Percentiles rank a stretch among this genome's conserved stretches.
These are phyloP conservation scores for Fusarium illudens DNA, from an alignment of 2,329 filamentous ascomycete genomes.

Conservation along the genomic window DNA sequence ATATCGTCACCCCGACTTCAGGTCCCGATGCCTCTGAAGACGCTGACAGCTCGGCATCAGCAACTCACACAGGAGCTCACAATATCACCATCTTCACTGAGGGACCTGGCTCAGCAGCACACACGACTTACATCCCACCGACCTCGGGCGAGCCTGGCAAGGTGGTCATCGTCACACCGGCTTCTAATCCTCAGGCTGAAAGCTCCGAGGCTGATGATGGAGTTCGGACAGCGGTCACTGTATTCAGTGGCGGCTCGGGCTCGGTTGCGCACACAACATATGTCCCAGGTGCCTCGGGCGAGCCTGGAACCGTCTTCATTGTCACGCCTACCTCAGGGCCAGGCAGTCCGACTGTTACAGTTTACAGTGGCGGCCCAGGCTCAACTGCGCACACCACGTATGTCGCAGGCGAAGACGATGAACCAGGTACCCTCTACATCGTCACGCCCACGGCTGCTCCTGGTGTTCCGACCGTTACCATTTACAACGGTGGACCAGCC, in stretches of 20 bases:
- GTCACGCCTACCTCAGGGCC: constrained; percentile 13
- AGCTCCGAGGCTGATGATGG: neutral
- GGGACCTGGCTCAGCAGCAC: neutral
- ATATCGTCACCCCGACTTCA: neutral
- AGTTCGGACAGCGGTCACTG: neutral
- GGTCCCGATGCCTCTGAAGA: neutral
- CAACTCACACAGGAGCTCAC: neutral
- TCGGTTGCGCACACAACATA: constrained; percentile 3
- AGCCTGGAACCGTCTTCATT: constrained; percentile 11
- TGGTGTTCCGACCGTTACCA: neutral
- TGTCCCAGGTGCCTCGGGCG: neutral
- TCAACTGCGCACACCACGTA: neutral
- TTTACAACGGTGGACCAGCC: neutral
- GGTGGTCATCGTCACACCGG: constrained; percentile 11
- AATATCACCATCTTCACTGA: neutral
- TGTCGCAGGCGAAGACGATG: neutral
- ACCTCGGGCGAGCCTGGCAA: constrained; percentile 11
- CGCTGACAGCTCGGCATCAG: neutral
- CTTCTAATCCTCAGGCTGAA: neutral
- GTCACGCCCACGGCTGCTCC: neutral
- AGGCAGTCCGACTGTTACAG: neutral
- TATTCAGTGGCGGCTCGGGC: neutral
- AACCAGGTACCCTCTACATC: neutral
- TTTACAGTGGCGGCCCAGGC: neutral
- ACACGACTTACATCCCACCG: neutral